A percentile compares a stretch with the other conserved stretches of the same genome.
Evolutionary conservation across 176 grass and related monocot species (phyloP).

Genomic region (Oryza meyeriana): DNA sequence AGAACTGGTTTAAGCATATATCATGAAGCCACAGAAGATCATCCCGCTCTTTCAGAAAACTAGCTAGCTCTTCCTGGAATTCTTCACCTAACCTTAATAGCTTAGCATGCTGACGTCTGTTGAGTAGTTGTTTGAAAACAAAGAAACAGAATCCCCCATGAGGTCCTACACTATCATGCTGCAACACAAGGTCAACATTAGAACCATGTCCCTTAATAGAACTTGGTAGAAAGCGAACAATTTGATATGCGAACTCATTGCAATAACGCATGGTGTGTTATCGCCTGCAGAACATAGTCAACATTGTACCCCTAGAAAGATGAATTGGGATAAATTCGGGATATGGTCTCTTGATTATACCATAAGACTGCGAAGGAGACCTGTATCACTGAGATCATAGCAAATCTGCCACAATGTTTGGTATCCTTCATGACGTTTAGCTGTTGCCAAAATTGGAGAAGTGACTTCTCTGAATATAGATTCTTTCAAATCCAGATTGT

Average conservation of each 20-base stretch:
- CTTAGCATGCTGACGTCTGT: slow-evolving; percentile 58
- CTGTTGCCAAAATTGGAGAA: slow-evolving; percentile 77
- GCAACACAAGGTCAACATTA: slow-evolving; percentile 47
- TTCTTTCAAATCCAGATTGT: slow-evolving; percentile 70
- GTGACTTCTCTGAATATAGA: slow-evolving; percentile 85
- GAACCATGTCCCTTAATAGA: slow-evolving; percentile 20
- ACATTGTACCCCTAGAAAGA: slow-evolving; percentile 13
- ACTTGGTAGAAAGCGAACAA: slow-evolving; percentile 9
- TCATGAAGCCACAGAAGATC: slow-evolving; percentile 92
- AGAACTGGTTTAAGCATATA: slow-evolving; percentile 80
- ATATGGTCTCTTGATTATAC: slow-evolving; percentile 48
- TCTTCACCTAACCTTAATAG: slow-evolving; percentile 95
- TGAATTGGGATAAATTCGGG: slow-evolving; percentile 4
- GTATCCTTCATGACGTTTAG: slow-evolving; percentile 87
- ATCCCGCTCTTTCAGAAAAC: slow-evolving; percentile 79
- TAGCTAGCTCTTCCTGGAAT: slow-evolving; percentile 83
- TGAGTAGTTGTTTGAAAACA: slow-evolving; percentile 75
- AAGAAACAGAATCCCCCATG: slow-evolving; percentile 96
- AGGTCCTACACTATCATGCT: slow-evolving; percentile 90
- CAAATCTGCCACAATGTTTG: slow-evolving; percentile 97
- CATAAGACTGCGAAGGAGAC: slow-evolving; percentile 85
- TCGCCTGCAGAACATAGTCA: not conserved
- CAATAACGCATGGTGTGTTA: not conserved
- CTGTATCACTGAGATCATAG: slow-evolving; percentile 91
- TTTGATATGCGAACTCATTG: slow-evolving; percentile 1